Conservation (phyloP, 78 protist genomes). For the Parvularia atlantis region DNA sequence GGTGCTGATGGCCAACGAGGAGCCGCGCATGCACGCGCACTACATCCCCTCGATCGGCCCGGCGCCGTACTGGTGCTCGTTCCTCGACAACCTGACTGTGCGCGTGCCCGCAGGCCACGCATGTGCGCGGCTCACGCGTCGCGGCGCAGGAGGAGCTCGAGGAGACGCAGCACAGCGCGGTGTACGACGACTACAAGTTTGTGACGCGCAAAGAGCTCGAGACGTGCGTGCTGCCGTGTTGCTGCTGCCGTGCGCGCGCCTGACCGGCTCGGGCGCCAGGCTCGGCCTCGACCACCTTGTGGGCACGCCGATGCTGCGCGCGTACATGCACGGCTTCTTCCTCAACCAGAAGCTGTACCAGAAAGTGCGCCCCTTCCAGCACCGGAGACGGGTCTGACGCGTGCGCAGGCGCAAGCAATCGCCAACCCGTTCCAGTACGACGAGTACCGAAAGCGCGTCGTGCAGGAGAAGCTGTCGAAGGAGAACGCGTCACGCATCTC, state of each 20-base stretch:
- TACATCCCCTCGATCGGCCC: slow-evolving; percentile 88
- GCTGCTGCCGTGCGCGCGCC: background rate
- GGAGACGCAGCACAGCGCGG: slow-evolving; percentile 23
- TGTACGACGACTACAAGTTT: slow-evolving; percentile 85
- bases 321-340: slow-evolving; percentile 93
- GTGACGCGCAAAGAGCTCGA: slow-evolving; percentile 81
- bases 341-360: slow-evolving; percentile 56
- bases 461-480: slow-evolving; percentile 36
- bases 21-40: slow-evolving; percentile 60
- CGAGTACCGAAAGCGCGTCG: slow-evolving; percentile 14
- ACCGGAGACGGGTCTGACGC: background rate
- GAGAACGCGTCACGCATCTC: slow-evolving; percentile 39
- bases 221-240: background rate
- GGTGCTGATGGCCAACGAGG: slow-evolving; percentile 65
- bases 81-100: slow-evolving; percentile 81
- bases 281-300: slow-evolving; percentile 52
- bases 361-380: background rate
- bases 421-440: slow-evolving; percentile 57
- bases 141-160: slow-evolving; percentile 70
- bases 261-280: too few relatives aligned
- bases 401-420: slow-evolving; percentile 15
- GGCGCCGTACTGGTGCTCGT: slow-evolving; percentile 96
- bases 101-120: too few relatives aligned
- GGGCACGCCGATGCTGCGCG: slow-evolving; percentile 54
- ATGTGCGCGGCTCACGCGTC: too few relatives aligned